A percentile compares a stretch with the other conserved stretches of the same genome.
Evolutionary conservation across 1,139 yeast genomes (phyloP).

Genomic region (Groenewaldozyma sp.): DNA sequence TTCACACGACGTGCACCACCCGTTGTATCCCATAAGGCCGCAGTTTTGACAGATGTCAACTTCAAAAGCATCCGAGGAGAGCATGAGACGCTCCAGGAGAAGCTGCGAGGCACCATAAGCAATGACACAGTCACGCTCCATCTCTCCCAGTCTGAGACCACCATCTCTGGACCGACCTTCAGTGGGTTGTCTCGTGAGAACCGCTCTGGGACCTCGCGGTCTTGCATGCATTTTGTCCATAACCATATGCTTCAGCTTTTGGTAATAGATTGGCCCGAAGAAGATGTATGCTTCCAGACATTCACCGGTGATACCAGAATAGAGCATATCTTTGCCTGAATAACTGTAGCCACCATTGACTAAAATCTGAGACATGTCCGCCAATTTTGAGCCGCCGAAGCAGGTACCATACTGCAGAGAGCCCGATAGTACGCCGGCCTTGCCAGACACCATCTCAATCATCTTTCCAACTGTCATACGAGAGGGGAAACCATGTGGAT

Average conservation of each 20-base stretch:
- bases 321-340: slow-evolving; percentile 95
- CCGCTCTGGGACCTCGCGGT: slow-evolving; percentile 99
- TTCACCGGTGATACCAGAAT: slow-evolving; percentile 98
- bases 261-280: slow-evolving; percentile 97
- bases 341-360: slow-evolving; percentile 89
- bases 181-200: slow-evolving; percentile 95
- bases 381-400: slow-evolving; percentile 92
- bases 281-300: slow-evolving; percentile 94
- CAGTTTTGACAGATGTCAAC: slow-evolving; percentile 91
- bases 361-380: slow-evolving; percentile 88
- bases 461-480: slow-evolving; percentile 99
- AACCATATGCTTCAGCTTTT: slow-evolving; percentile 97
- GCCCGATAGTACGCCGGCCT: slow-evolving; percentile 95
- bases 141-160: slow-evolving; percentile 97
- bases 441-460: slow-evolving; percentile 94
- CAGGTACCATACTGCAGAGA: slow-evolving; percentile 93
- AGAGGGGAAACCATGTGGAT: slow-evolving; percentile 98
- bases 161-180: slow-evolving; percentile 99
- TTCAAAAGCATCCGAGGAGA: slow-evolving; percentile 95
- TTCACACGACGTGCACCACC: slow-evolving; percentile 96
- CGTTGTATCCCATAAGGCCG: slow-evolving; percentile 97
- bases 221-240: slow-evolving; percentile 99
- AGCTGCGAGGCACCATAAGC: slow-evolving; percentile 98
- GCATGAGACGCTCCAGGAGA: slow-evolving; percentile 86
- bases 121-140: slow-evolving; percentile 99